Evolutionary conservation across 257 asterid species (phyloP).

Genomic region (Ajuga chamaepitys): DNA sequence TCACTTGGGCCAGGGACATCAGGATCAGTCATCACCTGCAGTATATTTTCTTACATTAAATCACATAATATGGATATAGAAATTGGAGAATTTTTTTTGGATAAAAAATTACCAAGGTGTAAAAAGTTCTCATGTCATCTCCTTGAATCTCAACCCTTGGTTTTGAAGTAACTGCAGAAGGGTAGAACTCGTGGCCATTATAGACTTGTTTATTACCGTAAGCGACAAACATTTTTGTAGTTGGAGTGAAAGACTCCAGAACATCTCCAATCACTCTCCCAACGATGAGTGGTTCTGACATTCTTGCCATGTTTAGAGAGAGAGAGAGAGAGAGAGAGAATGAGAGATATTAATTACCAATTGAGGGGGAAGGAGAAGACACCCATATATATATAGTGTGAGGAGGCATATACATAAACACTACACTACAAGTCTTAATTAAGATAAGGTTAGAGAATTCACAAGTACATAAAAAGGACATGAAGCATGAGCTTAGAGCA

Average conservation of each 20-base stretch:
- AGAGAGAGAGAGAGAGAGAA: neutral
- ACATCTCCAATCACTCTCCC: slow-evolving; percentile 89
- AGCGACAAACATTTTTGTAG: slow-evolving; percentile 30
- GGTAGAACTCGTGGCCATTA: slow-evolving; percentile 71
- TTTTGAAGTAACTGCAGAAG: slow-evolving; percentile 42
- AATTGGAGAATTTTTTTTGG: no score
- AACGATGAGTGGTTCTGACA: slow-evolving; percentile 51
- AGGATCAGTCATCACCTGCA: slow-evolving; percentile 82
- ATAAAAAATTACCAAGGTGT: slow-evolving; percentile 41
- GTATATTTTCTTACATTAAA: no score
- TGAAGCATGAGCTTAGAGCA: neutral
- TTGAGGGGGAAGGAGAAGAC: neutral
- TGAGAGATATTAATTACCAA: neutral
- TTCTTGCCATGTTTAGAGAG: slow-evolving; percentile 28
- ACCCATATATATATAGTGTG: slow-evolving; percentile 3
- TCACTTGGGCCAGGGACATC: slow-evolving; percentile 95
- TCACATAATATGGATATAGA: neutral
- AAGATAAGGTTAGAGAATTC: slow-evolving; percentile 10
- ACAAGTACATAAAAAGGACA: slow-evolving; percentile 8
- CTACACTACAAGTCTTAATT: neutral
- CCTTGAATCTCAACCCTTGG: slow-evolving; percentile 61
- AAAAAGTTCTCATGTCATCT: slow-evolving; percentile 65
- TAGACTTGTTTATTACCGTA: slow-evolving; percentile 48
- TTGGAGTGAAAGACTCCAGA: slow-evolving; percentile 46
- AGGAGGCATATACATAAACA: neutral